phyloP scores from a whole-genome alignment of 345 rosid genomes.

The Eucalyptus regnans region DNA sequence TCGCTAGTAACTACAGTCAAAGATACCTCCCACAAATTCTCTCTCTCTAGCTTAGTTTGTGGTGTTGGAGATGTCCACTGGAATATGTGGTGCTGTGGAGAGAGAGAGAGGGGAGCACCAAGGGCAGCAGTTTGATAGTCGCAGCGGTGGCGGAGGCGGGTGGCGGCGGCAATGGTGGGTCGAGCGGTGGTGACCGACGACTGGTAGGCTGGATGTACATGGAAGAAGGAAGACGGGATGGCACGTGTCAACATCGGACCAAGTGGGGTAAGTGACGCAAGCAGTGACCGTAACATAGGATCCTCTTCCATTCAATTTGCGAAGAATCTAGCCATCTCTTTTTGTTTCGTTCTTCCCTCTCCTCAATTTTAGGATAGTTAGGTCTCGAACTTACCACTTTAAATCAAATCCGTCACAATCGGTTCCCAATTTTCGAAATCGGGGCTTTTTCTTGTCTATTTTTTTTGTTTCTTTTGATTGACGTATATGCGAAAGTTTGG shows the following conservation, averaged over 20 bases:
- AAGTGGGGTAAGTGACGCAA: neutral
- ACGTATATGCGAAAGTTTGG: neutral
- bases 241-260: neutral
- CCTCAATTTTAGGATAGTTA: neutral
- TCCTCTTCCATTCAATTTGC: neutral
- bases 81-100: neutral
- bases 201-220: neutral
- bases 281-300: neutral
- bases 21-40: neutral
- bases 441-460: neutral
- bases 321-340: neutral
- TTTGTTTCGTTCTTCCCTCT: neutral
- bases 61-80: neutral
- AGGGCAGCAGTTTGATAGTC: neutral
- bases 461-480: neutral
- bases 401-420: neutral
- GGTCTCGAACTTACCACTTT: neutral
- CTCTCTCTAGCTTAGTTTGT: neutral
- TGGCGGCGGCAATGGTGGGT: neutral
- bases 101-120: neutral
- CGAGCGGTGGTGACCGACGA: neutral
- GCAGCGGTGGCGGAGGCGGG: neutral
- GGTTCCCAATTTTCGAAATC: neutral
- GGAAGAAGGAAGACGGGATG: neutral
- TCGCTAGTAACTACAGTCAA: neutral